Evolutionary conservation across 164 flowering plant genomes (phyloP).

Genomic region (Umbilicus rupestris): DNA sequence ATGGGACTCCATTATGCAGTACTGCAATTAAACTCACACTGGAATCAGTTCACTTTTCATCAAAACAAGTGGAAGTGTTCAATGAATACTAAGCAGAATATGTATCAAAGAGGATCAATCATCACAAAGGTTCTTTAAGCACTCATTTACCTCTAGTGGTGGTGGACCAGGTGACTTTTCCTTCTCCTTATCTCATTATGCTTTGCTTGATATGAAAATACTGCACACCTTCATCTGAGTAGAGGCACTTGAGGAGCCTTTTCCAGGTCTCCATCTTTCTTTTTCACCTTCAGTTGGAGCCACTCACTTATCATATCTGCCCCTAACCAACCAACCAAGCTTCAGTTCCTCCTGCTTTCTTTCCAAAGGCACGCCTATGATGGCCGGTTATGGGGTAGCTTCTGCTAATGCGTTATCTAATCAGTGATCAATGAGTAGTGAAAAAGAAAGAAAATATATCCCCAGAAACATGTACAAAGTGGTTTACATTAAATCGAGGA

Average conservation of each 20-base stretch:
- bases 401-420: background rate
- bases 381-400: background rate
- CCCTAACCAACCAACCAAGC: slow-evolving; percentile 9
- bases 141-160: slow-evolving; percentile 16
- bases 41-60: background rate
- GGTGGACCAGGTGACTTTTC: slow-evolving; percentile 8
- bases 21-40: background rate
- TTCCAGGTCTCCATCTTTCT: slow-evolving; percentile 9
- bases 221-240: background rate
- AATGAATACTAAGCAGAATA: slow-evolving; percentile 14
- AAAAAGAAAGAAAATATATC: background rate
- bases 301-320: slow-evolving; percentile 11
- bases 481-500: no score
- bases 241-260: slow-evolving; percentile 10
- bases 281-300: slow-evolving; percentile 10
- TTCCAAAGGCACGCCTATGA: slow-evolving; percentile 1
- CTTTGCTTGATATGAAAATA: slow-evolving; percentile 2
- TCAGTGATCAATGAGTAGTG: background rate
- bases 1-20: slow-evolving; percentile 3
- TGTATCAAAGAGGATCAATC: slow-evolving; percentile 9
- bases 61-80: slow-evolving; percentile 13
- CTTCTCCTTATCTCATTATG: slow-evolving; percentile 5
- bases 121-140: slow-evolving; percentile 18
- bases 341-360: background rate
- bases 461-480: background rate